A percentile compares a stretch with the other conserved stretches of the same genome.
These are phyloP conservation scores for Jasminum sambac DNA, from an alignment of 257 asterid species.

Conservation along the genomic window DNA sequence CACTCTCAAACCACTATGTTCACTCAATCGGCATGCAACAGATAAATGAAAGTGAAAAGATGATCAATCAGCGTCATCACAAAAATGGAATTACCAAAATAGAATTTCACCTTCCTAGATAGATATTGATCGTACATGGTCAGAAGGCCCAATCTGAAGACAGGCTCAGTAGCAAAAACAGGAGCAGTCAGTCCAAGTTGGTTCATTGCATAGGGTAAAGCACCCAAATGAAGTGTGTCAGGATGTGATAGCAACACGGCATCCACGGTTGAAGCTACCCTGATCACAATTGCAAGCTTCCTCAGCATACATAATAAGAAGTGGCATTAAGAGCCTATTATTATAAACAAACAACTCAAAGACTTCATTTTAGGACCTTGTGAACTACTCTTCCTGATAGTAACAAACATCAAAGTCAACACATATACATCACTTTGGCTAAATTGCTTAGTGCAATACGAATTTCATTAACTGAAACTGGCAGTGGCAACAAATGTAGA, in stretches of 20 bases:
- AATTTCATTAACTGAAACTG: not conserved
- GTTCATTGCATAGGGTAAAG: slow-evolving; percentile 91
- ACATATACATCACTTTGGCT: not conserved
- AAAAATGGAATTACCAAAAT: slow-evolving; percentile 16
- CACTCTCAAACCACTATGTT: not conserved
- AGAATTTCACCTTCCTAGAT: slow-evolving; percentile 81
- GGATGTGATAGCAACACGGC: slow-evolving; percentile 93
- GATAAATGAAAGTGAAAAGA: slow-evolving; percentile 24
- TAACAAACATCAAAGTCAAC: not conserved
- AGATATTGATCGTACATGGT: slow-evolving; percentile 95
- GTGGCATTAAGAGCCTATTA: not conserved
- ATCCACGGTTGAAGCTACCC: slow-evolving; percentile 94
- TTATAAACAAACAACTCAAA: not conserved
- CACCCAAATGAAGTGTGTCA: slow-evolving; percentile 96
- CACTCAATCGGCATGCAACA: slow-evolving; percentile 4
- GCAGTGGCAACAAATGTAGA: slow-evolving; percentile 1
- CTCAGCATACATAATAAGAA: slow-evolving; percentile 28
- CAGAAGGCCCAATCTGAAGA: slow-evolving; percentile 83
- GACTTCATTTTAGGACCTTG: not conserved
- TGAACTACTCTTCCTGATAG: not conserved
- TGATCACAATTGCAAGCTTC: slow-evolving; percentile 35
- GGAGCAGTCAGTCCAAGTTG: slow-evolving; percentile 86
- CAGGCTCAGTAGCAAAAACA: slow-evolving; percentile 93
- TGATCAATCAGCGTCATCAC: slow-evolving; percentile 18
- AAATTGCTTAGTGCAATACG: not conserved